phyloP scores from a whole-genome alignment of 106 monocot species.

The Gastrodia elata region DNA sequence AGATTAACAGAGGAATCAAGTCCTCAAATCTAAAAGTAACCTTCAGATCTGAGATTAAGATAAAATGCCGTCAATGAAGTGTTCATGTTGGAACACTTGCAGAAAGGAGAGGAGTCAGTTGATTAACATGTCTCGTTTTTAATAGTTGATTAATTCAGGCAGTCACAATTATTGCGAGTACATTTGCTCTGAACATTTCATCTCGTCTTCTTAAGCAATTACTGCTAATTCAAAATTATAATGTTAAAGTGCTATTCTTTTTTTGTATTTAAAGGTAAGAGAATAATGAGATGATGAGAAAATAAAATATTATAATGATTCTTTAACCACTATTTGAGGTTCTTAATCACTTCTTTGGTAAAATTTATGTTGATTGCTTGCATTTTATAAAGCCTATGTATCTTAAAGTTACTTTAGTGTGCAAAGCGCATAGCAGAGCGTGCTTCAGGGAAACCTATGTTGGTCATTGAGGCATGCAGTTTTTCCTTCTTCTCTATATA shows the following conservation, averaged over 20 bases:
- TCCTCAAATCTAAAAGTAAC: no score
- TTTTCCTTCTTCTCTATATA: slow-evolving; percentile 7
- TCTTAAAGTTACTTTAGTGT: no score
- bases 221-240: not conserved
- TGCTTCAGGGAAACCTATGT: no score
- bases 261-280: not conserved
- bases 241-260: not conserved
- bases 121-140: not conserved
- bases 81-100: not conserved
- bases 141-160: not conserved
- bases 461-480: not conserved
- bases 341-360: no score
- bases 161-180: not conserved
- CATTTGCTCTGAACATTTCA: not conserved
- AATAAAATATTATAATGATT: no score
- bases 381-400: no score
- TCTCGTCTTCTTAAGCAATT: not conserved
- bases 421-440: no score
- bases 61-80: not conserved
- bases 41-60: no score
- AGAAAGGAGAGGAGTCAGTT: not conserved
- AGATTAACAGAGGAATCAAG: no score
- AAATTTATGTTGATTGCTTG: no score
- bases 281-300: not conserved
- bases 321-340: no score